Conservation (phyloP, 2,329 filamentous ascomycete species). For the Daldinia sp. region DNA sequence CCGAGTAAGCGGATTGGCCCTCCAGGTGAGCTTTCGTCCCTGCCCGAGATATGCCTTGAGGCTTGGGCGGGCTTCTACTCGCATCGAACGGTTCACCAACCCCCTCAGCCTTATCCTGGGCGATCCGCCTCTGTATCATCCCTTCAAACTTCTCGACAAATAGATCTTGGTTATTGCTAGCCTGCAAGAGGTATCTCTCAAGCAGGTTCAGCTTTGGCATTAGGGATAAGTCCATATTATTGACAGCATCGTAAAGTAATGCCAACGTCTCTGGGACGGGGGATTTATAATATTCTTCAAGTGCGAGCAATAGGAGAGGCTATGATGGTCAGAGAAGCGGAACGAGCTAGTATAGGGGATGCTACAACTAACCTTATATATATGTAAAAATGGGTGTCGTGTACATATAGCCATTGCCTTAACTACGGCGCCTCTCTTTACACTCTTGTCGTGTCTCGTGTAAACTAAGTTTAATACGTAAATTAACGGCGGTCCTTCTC, state of each 20-base stretch:
- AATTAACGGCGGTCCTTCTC: slow-evolving; percentile 89
- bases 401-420: slow-evolving; percentile 99
- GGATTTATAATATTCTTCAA: slow-evolving; percentile 96
- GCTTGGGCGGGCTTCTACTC: slow-evolving; percentile 57
- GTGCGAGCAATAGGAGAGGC: slow-evolving; percentile 86
- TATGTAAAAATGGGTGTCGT: slow-evolving; percentile 94
- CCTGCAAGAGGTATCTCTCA: slow-evolving; percentile 85
- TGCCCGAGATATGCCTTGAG: slow-evolving; percentile 62
- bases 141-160: slow-evolving; percentile 98
- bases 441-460: slow-evolving; percentile 93
- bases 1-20: slow-evolving; percentile 71
- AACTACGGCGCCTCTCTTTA: slow-evolving; percentile 91
- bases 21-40: slow-evolving; percentile 71
- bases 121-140: slow-evolving; percentile 85
- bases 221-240: slow-evolving; percentile 94
- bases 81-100: slow-evolving; percentile 56
- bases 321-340: slow-evolving; percentile 48
- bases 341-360: background rate
- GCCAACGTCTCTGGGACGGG: slow-evolving; percentile 88
- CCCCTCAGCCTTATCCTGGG: slow-evolving; percentile 64
- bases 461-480: slow-evolving; percentile 98
- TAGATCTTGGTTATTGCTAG: slow-evolving; percentile 92
- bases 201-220: slow-evolving; percentile 86
- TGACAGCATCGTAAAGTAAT: slow-evolving; percentile 89
- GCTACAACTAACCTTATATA: slow-evolving; percentile 79